Conservation (phyloP, 192 early-diverging fungal species). For the Backusella australiensis region DNA sequence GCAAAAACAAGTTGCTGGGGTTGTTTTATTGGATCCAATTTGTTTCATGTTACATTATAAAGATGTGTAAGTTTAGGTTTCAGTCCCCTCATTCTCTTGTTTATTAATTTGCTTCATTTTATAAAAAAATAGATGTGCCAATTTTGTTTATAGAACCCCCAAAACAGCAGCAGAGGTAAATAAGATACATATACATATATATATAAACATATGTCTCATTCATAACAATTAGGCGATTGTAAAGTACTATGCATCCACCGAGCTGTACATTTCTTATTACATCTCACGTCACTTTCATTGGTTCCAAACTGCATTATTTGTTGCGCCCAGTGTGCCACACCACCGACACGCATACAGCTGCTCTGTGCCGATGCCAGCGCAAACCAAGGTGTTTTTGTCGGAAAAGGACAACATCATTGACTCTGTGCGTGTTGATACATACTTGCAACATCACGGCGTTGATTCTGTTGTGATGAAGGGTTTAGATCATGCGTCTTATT, state of each 20-base stretch:
- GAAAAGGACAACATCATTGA: slow-evolving; percentile 48
- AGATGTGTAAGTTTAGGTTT: slow-evolving; percentile 38
- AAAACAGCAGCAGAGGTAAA: slow-evolving; percentile 39
- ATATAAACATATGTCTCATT: neutral
- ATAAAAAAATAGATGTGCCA: slow-evolving; percentile 39
- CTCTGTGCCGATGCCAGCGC: slow-evolving; percentile 18
- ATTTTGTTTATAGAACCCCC: slow-evolving; percentile 54
- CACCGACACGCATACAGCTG: neutral
- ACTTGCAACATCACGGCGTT: slow-evolving; percentile 35
- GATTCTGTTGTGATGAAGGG: slow-evolving; percentile 41
- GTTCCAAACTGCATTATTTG: slow-evolving; percentile 42
- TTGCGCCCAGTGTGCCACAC: slow-evolving; percentile 11
- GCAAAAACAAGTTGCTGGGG: slow-evolving; percentile 45
- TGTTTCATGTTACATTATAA: slow-evolving; percentile 62
- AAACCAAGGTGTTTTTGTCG: slow-evolving; percentile 42
- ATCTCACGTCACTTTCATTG: slow-evolving; percentile 55
- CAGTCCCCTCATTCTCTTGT: neutral
- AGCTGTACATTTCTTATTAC: slow-evolving; percentile 61
- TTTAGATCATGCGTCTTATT: slow-evolving; percentile 46
- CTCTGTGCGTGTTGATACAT: slow-evolving; percentile 32
- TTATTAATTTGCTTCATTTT: neutral
- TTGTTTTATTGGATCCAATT: slow-evolving; percentile 65
- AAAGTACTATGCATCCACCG: slow-evolving; percentile 57
- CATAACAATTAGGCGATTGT: slow-evolving; percentile 44
- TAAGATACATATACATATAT: neutral